Percentiles rank a stretch among this genome's conserved stretches.
These are phyloP conservation scores for Teunomyces lycoperdinae DNA, from an alignment of 805 yeast species.

Conservation along the genomic window DNA sequence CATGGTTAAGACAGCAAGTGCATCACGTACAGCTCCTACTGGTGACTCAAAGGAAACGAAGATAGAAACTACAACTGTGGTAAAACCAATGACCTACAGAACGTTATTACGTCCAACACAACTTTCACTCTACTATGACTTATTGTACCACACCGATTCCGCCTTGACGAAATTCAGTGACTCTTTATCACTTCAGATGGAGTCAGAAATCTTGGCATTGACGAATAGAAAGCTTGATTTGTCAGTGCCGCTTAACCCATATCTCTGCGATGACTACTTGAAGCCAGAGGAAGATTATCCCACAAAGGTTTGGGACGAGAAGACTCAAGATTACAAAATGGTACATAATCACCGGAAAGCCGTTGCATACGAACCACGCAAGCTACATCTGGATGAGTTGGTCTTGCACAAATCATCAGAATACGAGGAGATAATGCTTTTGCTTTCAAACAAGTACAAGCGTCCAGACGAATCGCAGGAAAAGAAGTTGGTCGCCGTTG, in stretches of 20 bases:
- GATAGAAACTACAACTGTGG: slow-evolving; percentile 5
- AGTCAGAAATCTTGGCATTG: slow-evolving; percentile 77
- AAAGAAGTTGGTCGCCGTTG: slow-evolving; percentile 39
- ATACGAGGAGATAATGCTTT: slow-evolving; percentile 83
- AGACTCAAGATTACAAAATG: slow-evolving; percentile 29
- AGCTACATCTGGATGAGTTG: slow-evolving; percentile 42
- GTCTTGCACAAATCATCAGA: slow-evolving; percentile 67
- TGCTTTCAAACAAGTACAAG: slow-evolving; percentile 39
- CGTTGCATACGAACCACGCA: slow-evolving; percentile 28
- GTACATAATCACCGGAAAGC: slow-evolving; percentile 32
- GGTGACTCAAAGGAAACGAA: neutral
- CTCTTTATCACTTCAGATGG: slow-evolving; percentile 73
- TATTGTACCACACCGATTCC: slow-evolving; percentile 77
- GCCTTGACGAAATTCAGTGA: slow-evolving; percentile 76
- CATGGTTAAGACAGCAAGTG: slow-evolving; percentile 19
- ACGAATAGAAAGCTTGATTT: slow-evolving; percentile 77
- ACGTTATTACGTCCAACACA: slow-evolving; percentile 80
- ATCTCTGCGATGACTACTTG: slow-evolving; percentile 43
- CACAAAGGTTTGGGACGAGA: slow-evolving; percentile 40
- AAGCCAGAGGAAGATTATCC: slow-evolving; percentile 50
- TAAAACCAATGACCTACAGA: slow-evolving; percentile 70
- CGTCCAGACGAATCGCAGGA: slow-evolving; percentile 37
- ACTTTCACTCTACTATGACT: slow-evolving; percentile 76
- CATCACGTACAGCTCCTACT: neutral
- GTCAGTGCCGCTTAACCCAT: slow-evolving; percentile 72